A percentile compares a stretch with the other conserved stretches of the same genome.
phyloP scores from a whole-genome alignment of 2,329 filamentous ascomycete species.

The Pseudogymnoascus pannorum region DNA sequence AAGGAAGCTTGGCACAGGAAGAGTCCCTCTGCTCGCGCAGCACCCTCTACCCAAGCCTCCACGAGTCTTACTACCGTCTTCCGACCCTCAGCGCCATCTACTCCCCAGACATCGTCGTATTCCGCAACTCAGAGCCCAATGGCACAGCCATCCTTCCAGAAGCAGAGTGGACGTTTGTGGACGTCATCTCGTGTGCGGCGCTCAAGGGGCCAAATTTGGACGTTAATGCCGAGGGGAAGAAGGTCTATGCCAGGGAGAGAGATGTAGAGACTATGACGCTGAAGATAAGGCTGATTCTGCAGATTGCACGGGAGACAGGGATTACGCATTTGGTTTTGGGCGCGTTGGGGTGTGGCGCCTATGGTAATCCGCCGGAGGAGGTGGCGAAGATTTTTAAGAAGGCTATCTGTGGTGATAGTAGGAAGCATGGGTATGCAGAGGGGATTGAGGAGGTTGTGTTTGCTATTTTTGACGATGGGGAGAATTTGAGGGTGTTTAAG shows the following conservation, averaged over 20 bases:
- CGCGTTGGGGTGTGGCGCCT: conserved; percentile 62
- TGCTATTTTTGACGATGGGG: conserved; percentile 49
- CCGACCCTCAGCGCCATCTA: conserved; percentile 44
- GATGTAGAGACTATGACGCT: conserved; percentile 23
- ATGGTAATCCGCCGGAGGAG: conserved; percentile 52
- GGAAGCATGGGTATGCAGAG: conserved; percentile 60
- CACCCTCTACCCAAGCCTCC: conserved; percentile 43
- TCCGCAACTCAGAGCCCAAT: conserved; percentile 42
- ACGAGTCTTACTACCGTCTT: conserved; percentile 30
- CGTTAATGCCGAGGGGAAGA: neutral
- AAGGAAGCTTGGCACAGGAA: conserved; percentile 58
- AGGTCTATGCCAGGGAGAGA: conserved; percentile 23
- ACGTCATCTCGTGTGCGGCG: conserved; percentile 24
- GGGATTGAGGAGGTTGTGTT: conserved; percentile 53
- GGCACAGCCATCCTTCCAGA: conserved; percentile 39
- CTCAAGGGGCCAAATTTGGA: conserved; percentile 17
- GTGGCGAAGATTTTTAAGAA: conserved; percentile 57
- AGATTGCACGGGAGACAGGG: conserved; percentile 37
- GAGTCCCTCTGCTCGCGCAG: conserved; percentile 61
- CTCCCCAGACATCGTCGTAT: conserved; percentile 51
- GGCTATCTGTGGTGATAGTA: conserved; percentile 46
- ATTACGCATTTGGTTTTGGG: conserved; percentile 56
- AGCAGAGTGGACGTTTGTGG: conserved; percentile 16
- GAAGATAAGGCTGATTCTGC: conserved; percentile 32
- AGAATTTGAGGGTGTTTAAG: conserved; percentile 45